Evolutionary conservation across 345 rosid genomes (phyloP).

Genomic region (Hibiscus syriacus): DNA sequence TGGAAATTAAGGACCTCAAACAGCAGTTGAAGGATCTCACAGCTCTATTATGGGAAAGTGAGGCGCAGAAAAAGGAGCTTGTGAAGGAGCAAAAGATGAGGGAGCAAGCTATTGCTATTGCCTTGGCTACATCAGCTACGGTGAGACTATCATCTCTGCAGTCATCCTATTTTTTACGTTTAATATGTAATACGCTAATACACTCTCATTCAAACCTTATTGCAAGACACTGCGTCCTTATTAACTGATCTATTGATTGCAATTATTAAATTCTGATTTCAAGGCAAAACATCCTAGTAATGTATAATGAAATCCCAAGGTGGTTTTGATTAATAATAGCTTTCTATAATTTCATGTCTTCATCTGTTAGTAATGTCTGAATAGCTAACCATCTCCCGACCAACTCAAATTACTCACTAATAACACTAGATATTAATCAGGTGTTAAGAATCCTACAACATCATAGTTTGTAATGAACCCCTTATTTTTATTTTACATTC

Average conservation of each 20-base stretch:
- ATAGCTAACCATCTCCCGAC: neutral
- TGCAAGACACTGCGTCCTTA: neutral
- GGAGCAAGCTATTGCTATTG: slow-evolving; percentile 13
- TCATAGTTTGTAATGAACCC: neutral
- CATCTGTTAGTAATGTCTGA: too few species aligned
- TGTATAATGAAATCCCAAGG: neutral
- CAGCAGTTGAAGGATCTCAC: slow-evolving; percentile 32
- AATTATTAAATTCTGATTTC: neutral
- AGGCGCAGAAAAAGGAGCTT: slow-evolving; percentile 50
- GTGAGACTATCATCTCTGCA: slow-evolving; percentile 24
- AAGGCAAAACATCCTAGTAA: neutral
- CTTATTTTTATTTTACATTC: neutral
- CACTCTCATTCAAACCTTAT: neutral
- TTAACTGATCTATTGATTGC: neutral
- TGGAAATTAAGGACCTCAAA: slow-evolving; percentile 54
- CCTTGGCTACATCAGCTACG: slow-evolving; percentile 46
- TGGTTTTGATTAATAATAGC: neutral
- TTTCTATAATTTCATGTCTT: too few species aligned
- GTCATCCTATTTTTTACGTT: neutral
- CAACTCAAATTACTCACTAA: neutral
- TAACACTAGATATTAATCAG: neutral
- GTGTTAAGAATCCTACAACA: neutral
- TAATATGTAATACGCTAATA: neutral
- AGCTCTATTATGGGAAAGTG: slow-evolving; percentile 28
- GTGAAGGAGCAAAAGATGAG: slow-evolving; percentile 52